A percentile compares a stretch with the other conserved stretches of the same genome.
Evolutionary conservation across 257 asterid species (phyloP).

Genomic region (Cordia subcordata): DNA sequence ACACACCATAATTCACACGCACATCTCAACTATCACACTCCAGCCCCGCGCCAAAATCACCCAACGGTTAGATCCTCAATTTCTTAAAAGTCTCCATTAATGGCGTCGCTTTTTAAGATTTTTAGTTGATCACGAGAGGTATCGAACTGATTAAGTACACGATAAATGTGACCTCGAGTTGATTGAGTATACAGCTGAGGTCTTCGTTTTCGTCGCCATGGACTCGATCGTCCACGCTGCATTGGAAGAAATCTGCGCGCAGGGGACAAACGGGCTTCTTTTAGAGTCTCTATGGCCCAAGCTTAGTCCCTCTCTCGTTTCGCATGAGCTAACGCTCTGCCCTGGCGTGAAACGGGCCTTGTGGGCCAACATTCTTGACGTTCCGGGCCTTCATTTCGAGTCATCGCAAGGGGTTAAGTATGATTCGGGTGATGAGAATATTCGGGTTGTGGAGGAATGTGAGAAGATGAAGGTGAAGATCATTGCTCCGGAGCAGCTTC

Average conservation of each 20-base stretch:
- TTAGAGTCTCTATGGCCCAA: constrained; percentile 62
- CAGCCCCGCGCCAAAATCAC: constrained; percentile 31
- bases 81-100: no score
- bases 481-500: constrained; percentile 60
- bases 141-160: no score
- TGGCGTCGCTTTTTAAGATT: no score
- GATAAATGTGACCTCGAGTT: no score
- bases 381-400: constrained; percentile 57
- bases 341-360: constrained; percentile 61
- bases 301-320: constrained; percentile 39
- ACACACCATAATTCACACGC: no score
- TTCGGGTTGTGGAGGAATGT: constrained; percentile 44
- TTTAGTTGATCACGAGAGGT: no score
- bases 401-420: constrained; percentile 27
- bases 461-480: constrained; percentile 51
- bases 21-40: no score
- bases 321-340: constrained; percentile 46
- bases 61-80: constrained; percentile 18
- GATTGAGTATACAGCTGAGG: no score
- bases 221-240: constrained; percentile 65
- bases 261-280: constrained; percentile 51
- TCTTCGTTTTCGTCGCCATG: constrained; percentile 25
- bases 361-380: constrained; percentile 62
- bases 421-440: constrained; percentile 21
- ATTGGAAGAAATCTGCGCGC: constrained; percentile 72